phyloP scores from a whole-genome alignment of 2,329 filamentous ascomycete species.

The Geosmithia flava region DNA sequence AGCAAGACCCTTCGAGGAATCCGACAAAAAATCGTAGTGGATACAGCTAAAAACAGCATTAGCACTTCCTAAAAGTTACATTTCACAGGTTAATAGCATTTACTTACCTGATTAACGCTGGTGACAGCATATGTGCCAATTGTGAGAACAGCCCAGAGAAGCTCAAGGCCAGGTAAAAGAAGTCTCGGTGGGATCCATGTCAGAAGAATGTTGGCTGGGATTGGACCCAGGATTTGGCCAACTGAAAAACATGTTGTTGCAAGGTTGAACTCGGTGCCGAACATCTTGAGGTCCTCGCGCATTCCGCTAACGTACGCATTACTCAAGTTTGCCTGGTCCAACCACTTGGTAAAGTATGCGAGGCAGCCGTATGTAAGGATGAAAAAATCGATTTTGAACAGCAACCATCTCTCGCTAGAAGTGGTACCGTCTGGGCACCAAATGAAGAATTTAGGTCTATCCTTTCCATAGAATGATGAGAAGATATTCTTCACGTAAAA shows the following conservation, averaged over 20 bases:
- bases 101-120: no score
- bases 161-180: conserved; percentile 35
- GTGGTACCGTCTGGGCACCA: not conserved
- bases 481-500: no score
- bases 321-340: conserved; percentile 7
- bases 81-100: no score
- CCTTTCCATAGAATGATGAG: no score
- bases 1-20: conserved; percentile 23
- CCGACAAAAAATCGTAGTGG: conserved; percentile 28
- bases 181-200: conserved; percentile 51
- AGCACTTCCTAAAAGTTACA: no score
- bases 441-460: no score
- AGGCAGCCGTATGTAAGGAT: conserved; percentile 52
- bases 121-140: no score
- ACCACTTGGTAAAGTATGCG: conserved; percentile 37
- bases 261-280: conserved; percentile 23
- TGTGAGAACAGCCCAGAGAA: no score
- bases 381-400: conserved; percentile 51
- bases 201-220: conserved; percentile 49
- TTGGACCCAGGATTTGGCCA: conserved; percentile 36
- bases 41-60: conserved; percentile 4
- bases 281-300: conserved; percentile 6
- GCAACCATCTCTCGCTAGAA: conserved; percentile 26
- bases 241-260: conserved; percentile 23
- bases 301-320: no score